These are phyloP conservation scores for Karstenula rhodostoma DNA, from an alignment of 2,329 filamentous ascomycete species.

Conservation along the genomic window DNA sequence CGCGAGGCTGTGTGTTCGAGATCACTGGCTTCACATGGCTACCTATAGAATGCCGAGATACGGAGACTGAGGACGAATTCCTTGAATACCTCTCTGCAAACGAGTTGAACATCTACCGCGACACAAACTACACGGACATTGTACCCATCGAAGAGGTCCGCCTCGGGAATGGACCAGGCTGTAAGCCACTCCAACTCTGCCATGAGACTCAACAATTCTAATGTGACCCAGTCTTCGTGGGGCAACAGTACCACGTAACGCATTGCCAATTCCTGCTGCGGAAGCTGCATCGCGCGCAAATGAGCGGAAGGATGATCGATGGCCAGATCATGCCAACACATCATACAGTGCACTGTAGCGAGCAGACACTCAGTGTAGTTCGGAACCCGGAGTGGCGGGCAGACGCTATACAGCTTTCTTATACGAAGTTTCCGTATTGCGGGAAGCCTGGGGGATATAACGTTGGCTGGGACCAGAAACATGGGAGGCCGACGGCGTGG, in stretches of 20 bases:
- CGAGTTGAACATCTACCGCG: conserved; percentile 8
- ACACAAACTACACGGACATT: conserved; percentile 8
- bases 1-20: conserved; percentile 12
- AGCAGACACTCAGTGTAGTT: neutral
- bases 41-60: conserved; percentile 9
- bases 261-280: conserved; percentile 13
- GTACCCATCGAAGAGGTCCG: conserved; percentile 11
- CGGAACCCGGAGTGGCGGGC: neutral
- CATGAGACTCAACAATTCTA: too few species aligned
- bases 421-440: conserved; percentile 14
- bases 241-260: conserved; percentile 12
- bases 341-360: conserved; percentile 14
- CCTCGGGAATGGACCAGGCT: conserved; percentile 1
- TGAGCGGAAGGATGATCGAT: conserved; percentile 4
- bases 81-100: neutral
- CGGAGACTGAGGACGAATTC: conserved; percentile 9
- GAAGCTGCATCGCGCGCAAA: conserved; percentile 12
- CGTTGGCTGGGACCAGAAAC: conserved; percentile 7
- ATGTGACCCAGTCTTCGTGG: conserved; percentile 59
- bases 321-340: conserved; percentile 13
- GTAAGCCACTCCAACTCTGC: neutral
- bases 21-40: conserved; percentile 11
- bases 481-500: neutral
- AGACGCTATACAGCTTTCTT: conserved; percentile 13
- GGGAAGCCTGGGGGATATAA: conserved; percentile 14